Percentiles rank a stretch among this genome's conserved stretches.
These are phyloP conservation scores for Venturia pyrina DNA, from an alignment of 2,329 filamentous ascomycete species.

Conservation along the genomic window DNA sequence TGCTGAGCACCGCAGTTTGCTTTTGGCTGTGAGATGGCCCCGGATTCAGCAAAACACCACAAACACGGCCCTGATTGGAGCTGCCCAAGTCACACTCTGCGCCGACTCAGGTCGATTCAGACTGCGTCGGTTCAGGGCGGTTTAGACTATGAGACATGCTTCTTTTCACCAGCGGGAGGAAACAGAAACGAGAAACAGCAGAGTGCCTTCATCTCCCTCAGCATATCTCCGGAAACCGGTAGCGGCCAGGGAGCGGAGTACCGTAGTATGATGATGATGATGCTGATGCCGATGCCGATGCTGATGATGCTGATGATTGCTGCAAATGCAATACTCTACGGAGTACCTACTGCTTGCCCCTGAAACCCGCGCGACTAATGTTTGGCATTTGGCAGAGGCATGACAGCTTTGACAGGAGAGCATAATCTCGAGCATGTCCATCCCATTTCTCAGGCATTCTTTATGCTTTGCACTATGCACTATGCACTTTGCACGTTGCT, in stretches of 20 bases:
- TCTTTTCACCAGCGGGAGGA: neutral
- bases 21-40: neutral
- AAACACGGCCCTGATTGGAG: neutral
- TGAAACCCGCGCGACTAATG: too few relatives aligned
- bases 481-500: too few relatives aligned
- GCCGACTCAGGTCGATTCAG: neutral
- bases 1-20: neutral
- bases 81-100: neutral
- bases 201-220: constrained; percentile 6
- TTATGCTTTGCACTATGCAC: too few relatives aligned
- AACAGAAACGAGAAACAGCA: neutral
- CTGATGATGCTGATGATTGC: neutral
- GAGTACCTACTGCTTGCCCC: too few relatives aligned
- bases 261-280: neutral
- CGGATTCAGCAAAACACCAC: neutral
- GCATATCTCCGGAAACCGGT: neutral
- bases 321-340: too few relatives aligned
- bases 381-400: too few relatives aligned
- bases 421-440: too few relatives aligned
- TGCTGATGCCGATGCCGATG: neutral
- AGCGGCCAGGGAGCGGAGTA: neutral
- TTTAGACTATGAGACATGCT: too few relatives aligned
- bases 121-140: neutral
- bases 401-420: too few relatives aligned
- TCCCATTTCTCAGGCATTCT: too few relatives aligned